Evolutionary conservation across 129 eudicot genomes (phyloP).

Genomic region (Chrysanthemum makinoi): DNA sequence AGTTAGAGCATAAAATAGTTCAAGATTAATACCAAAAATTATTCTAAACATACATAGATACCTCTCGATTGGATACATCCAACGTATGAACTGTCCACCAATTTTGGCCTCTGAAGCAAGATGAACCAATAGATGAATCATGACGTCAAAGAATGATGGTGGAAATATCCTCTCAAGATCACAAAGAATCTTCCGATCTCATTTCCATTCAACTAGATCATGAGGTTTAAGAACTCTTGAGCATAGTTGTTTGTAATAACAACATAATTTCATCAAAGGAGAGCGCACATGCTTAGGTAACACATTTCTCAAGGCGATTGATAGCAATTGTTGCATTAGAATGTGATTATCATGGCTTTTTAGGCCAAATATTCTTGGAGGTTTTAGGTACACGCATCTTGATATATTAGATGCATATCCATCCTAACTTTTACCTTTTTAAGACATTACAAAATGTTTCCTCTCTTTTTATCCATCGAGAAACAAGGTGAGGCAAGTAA

Average conservation of each 20-base stretch:
- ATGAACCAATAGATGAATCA: conserved; percentile 29
- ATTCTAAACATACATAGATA: neutral
- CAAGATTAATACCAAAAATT: neutral
- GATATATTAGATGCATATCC: conserved; percentile 30
- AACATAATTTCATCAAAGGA: conserved; percentile 11
- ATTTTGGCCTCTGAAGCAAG: conserved; percentile 17
- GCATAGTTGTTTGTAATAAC: conserved; percentile 19
- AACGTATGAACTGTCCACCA: conserved; percentile 11
- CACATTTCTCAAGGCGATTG: conserved; percentile 1
- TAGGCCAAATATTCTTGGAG: conserved; percentile 17
- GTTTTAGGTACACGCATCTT: neutral
- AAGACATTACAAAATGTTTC: conserved; percentile 5
- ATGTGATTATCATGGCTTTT: conserved; percentile 27
- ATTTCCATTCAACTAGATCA: conserved; percentile 13
- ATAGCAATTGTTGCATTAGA: conserved; percentile 22
- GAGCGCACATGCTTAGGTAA: conserved; percentile 21
- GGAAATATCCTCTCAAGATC: conserved; percentile 32
- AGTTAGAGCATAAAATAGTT: neutral
- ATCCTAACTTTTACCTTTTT: conserved; percentile 17
- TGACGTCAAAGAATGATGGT: conserved; percentile 32
- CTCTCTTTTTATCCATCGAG: conserved; percentile 18
- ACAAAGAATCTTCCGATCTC: conserved; percentile 11
- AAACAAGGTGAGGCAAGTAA: conserved; percentile 11
- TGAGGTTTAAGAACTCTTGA: conserved; percentile 16
- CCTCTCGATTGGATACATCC: conserved; percentile 25